Base-by-base conservation (phyloP, 495 filamentous ascomycete genomes). In the Podospora conica region DNA sequence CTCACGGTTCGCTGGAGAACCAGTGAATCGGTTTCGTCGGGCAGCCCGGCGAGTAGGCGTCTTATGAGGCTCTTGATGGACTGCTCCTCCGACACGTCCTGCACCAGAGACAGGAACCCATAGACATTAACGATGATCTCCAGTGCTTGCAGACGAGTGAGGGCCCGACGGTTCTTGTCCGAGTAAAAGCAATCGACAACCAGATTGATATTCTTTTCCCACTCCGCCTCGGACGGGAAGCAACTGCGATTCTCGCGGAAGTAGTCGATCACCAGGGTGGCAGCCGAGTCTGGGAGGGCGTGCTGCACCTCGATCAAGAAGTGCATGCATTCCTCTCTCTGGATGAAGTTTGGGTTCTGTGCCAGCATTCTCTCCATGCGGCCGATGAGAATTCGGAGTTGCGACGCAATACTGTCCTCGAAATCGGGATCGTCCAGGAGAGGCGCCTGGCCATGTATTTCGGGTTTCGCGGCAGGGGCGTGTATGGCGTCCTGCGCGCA, bases 121-220 rank as follows among this genome's bases (percentile, higher is more conserved):
- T 87, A 88, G 12, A 90, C 85, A 60, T 92, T 89, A 55, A 85
- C 86, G 40, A 96, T 74, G 1, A 84, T 83, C 65, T 88, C 84
- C 57, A 94, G 74, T 40, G 90, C 88, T 22, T 84, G 79, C 11
- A 91, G 78, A 18, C 92, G 88, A 64, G 92, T 84, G 53, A 86
- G 81, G 1, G 87, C 83, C 24, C 86, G 81, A 58, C 91, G 86
- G 60, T 73, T 81, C 12, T 79, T 82, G 68, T 89, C 83, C 40
- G 82, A 83, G 60, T 93, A 85, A 68, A 96, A 89, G 11, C 84
- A 81, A 25, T 85, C 79, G 58, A 92, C 78, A 1, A 95, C 77
- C 9, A 82, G 77, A 24, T 76, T 82, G 24, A 88, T 83, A 66
- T 91, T 88, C 6, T 78, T 76, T 29, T 88, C 79, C 88, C 91